phyloP scores from a whole-genome alignment of 257 asterid species.

The Cruciata laevipes region DNA sequence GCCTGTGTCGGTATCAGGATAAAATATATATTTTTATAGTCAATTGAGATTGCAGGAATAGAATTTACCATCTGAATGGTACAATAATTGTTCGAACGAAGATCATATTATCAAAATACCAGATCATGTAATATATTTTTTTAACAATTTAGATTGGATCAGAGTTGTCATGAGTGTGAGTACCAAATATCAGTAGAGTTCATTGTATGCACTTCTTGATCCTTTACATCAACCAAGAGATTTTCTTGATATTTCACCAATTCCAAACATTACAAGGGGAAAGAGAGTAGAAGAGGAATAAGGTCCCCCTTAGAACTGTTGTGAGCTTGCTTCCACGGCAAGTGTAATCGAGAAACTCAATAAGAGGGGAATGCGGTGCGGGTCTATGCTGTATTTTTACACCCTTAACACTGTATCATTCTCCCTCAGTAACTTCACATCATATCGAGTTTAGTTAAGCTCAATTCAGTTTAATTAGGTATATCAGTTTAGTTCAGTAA shows the following conservation, averaged over 20 bases:
- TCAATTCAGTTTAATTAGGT: too few species aligned
- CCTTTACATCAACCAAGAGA: constrained; percentile 11
- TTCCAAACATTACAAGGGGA: not conserved
- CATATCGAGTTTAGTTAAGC: too few species aligned
- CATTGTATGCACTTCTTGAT: not conserved
- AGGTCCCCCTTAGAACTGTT: not conserved
- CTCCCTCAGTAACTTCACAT: not conserved
- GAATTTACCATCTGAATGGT: too few species aligned
- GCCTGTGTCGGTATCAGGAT: too few species aligned
- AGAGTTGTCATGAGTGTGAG: too few species aligned
- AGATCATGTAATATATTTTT: too few species aligned
- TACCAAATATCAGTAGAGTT: not conserved
- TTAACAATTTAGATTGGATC: too few species aligned
- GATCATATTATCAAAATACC: too few species aligned
- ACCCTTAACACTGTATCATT: not conserved
- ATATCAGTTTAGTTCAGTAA: too few species aligned
- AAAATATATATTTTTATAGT: too few species aligned
- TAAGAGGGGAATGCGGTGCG: constrained; percentile 15
- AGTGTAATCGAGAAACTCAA: constrained; percentile 16
- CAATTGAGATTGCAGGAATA: too few species aligned
- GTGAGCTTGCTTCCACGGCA: constrained; percentile 21
- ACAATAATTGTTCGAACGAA: too few species aligned
- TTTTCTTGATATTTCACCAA: not conserved
- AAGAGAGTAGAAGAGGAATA: not conserved
- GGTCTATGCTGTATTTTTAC: not conserved